Base-by-base conservation (phyloP, 192 early-diverging fungal species). In the Coemansia sp. region DNA sequence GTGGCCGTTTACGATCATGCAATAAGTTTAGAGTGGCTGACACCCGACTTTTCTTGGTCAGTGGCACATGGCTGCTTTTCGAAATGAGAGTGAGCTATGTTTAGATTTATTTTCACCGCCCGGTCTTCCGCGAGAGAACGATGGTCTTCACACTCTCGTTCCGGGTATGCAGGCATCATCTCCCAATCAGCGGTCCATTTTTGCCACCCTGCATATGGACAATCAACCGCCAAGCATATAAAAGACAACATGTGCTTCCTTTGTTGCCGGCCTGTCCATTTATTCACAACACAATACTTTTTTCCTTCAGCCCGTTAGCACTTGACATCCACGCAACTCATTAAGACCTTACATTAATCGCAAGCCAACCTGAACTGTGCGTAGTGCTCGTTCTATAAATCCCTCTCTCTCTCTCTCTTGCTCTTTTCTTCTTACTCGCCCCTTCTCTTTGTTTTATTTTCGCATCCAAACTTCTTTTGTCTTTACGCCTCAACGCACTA, bases 141-240 rank as follows among this genome's bases (percentile, higher is more conserved):
- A 30, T 32, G 28, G 53, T 55, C 53, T 32, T 16, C 28, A 58
- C 55, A 33, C 30, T 33, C 30, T 32, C 16, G 14, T 5, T 1
- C 55, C 32, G 13, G 14, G 32, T 16, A 17, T 58, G 16, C 30
- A 17, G 30, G 28, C 28, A 19, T 23, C 47, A 32, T 16, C 13
- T 57, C 28, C 13, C 53, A 17, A 28, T 33, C 28, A 19, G 59
- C 35, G 32, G 35, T 39, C 59, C 59, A 23, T 13, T 61, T n/a
- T n/a, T 40, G 59, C 3, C 59, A 61, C 37, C 59, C 59, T 61
- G 59, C 59, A 61, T 61, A 40, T 13, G 37, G 21, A 61, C 59
- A 61, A 61, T 40, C 37, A 21, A 17, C 8, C n/a, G 49, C 43
- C 63, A 47, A 65, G 49, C 7, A 16, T 50, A 33, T 53, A 65